Conservation (phyloP, 2,329 filamentous ascomycete genomes). For the Stachybotrys chlorohalonatus region DNA sequence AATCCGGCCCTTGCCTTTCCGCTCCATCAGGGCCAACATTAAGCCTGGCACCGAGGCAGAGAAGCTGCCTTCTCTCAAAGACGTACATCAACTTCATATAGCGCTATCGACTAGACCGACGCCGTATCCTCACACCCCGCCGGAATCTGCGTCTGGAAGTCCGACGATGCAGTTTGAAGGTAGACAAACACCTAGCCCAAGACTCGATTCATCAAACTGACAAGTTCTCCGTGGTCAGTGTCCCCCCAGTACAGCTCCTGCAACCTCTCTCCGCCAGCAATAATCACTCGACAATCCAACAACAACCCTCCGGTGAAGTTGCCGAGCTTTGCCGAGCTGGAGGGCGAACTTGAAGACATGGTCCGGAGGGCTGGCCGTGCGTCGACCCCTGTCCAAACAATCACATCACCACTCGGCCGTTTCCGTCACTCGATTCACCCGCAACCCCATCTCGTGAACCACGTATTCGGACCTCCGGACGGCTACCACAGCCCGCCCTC, state of each 20-base stretch:
- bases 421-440: background rate
- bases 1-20: background rate
- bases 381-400: constrained; percentile 8
- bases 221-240: background rate
- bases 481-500: constrained; percentile 6
- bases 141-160: constrained; percentile 22
- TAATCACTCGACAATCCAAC: background rate
- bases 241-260: background rate
- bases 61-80: background rate
- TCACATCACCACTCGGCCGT: constrained; percentile 3
- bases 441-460: background rate
- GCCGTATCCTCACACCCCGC: constrained; percentile 10
- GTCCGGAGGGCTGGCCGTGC: constrained; percentile 5
- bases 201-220: background rate
- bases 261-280: background rate
- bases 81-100: background rate
- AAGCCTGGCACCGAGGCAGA: background rate
- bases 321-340: background rate
- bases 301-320: background rate
- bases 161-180: constrained; percentile 23
- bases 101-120: background rate
- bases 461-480: constrained; percentile 10
- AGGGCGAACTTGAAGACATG: background rate
- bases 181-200: constrained; percentile 6
- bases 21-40: background rate